Base-by-base conservation (phyloP, 129 eudicot genomes). In the Ambrosia artemisiifolia region DNA sequence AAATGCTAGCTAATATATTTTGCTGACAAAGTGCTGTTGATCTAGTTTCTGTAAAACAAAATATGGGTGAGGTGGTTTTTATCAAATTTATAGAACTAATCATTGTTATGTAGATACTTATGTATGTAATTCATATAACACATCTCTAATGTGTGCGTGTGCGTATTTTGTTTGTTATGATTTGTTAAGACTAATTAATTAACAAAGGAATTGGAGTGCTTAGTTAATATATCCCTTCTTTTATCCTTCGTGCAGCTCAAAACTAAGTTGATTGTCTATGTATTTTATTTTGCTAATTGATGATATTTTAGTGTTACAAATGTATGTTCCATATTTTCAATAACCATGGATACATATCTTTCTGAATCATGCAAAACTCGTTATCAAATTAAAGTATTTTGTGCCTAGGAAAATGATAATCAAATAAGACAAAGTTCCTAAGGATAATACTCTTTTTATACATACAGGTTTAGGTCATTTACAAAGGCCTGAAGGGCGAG, bases 11-110 rank as follows among this genome's bases (percentile, higher is more conserved):
- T 24, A 40, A 66, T 44, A 56, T 79, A 65, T 65, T 51, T 68
- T 75, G 57, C 65, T 75, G 72, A 68, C 69, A 69, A 33, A 35
- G 43, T 73, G 70, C 54, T 57, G 7, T 67, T 48, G 64, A 47
- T 69, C 68, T 73, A 49, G 81, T 83, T 81, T 70, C 32, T 78
- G 84, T 81, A 72, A 82, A 84, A 73, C 32, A 36, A 33, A 61
- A 65, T 60, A 67, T 72, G 70, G 80, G 44, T 80, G 48, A 55
- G 44, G 19, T 32, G 70, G 63, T 44, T 42, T 73, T 53, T 44
- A 33, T 7, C 67, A 75, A 53, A 65, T 56, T 76, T 63, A 60
- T 48, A 0, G 32, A 65, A 57, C 32, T 73, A 67, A 46, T 68
- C 42, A 44, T 69, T 62, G 63, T 62, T 68, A 51, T 62, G 56